Evolutionary conservation across 1,284 basidiomycete genomes (phyloP), one percentile per base, ranked within the genome.

Genomic region (Sphaerobolus stellatus): DNA sequence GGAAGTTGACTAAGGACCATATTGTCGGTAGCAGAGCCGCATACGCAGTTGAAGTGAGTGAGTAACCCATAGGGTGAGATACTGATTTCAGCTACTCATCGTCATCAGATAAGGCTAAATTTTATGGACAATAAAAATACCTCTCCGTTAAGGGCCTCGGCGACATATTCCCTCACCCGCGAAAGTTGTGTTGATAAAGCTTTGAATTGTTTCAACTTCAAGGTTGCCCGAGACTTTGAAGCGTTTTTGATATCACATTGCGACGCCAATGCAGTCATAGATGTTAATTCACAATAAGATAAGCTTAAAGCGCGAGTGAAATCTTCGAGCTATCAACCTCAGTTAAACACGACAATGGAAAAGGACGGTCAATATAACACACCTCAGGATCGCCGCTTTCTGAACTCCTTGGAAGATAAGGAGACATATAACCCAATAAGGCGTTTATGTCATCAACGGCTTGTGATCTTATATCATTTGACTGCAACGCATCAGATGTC

Each of bases 351-450:
- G n/a, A n/a, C n/a, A n/a, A n/a, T n/a, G n/a, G n/a, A n/a, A n/a
- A n/a, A n/a, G n/a, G n/a, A n/a, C n/a, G n/a, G n/a, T n/a, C n/a
- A n/a, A n/a, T n/a, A n/a, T n/a, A n/a, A 50, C 67, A 63, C 51
- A 82, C 86, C 76, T 86, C 84, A 58, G 78, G 72, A 64, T 87
- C 83, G 38, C 76, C 74, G 59, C 64, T 70, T 38, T 25, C 63
- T 67, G 57, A 63, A 68, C 20, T 71, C 64, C 25, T 93, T 1
- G 94, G 93, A 67, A 97, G 96, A 71, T 94, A 94, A 2, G 84
- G 78, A 2, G 82, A 71, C 79, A 95, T 88, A 63, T 90, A 83
- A 8, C 75, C 76, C 1, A 94, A 71, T 20, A 94, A 69, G n/a
- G 70, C 68, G 48, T 73, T 74, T 27, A 93, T 71, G 54, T 85